Base-by-base conservation (phyloP, 495 filamentous ascomycete species). In the Aspergillus mulundensis region DNA sequence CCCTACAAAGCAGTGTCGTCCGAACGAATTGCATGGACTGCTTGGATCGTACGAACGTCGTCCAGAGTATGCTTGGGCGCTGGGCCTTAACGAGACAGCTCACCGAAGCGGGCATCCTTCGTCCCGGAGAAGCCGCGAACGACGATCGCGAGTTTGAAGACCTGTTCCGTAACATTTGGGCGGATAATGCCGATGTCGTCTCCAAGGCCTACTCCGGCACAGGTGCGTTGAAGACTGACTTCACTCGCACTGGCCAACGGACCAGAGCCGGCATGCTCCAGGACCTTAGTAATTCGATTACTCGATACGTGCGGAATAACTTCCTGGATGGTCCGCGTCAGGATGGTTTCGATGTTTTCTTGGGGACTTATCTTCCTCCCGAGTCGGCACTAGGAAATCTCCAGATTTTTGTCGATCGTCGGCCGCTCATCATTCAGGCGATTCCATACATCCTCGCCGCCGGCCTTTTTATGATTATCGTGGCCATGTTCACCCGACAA, bases 1-100 rank as follows among this genome's bases (percentile, higher is more conserved):
- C 83, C 45, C 77, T 77, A 46, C 94, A 98, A 74, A 87, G 81
- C 5, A 87, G 86, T 58, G 91, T 97, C 10, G 90, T 98, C 21
- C 85, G 94, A 41, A 97, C 94, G 19, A 98, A 98, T 66, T 98
- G 94, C 71, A 97, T 98, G 94, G 94, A 98, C 73, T 98, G 95
- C 62, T 81, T 98, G 11, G 94, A 98, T 71, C 90, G 94, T 50
- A 98, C 94, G 47, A 98, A 98, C 67, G 91, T 98, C 10, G 88
- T 98, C 2, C 94, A 98, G 69, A 94, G 88, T 65, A 94, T 96
- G 87, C 79, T 98, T 18, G 94, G 87, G 18, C 87, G 91, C 49
- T 91, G 83, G 81, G 86, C 86, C 12, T 71, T 97, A n/a, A 92
- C 88, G 49, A 84, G 88, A 36, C 91, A 95, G 72, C 81, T 98